Base-by-base conservation (phyloP, 768 basidiomycete species). In the Kwoniella sp. region DNA sequence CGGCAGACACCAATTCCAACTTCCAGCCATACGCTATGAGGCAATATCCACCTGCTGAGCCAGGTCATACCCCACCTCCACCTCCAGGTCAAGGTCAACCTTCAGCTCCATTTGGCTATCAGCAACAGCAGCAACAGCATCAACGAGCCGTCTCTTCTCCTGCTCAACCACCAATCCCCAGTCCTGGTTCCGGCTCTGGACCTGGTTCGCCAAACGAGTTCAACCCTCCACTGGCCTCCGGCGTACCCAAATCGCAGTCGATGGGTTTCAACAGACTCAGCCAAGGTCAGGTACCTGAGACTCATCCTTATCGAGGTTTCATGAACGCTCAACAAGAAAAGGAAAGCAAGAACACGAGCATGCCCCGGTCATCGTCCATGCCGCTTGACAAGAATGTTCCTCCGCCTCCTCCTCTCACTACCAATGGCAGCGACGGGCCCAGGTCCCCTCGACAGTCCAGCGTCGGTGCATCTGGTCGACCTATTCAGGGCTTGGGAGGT, bases 181-280 rank as follows among this genome's bases (percentile, higher is more conserved):
- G 22, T 25, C 48, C 48, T 17, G 55, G 58, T 36, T 50, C 64
- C 1, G 48, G 25, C 30, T 49, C 48, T 9, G 25, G 48, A 6
- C 21, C 25, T 9, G 48, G 21, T 2, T 49, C 48, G 17, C 48
- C 48, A 2, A 49, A 26, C 48, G 48, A 49, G 48, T 26, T 26
- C 21, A 22, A 49, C 48, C 48, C 48, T 6, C 29, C 44, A 25
- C 21, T 36, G 26, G 54, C n/a, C n/a, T 44, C 40, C 17, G 52
- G 54, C 25, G 29, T 68, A 17, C 64, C 70, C 8, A 74, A 71
- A 50, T 67, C 64, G 19, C 73, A 75, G 52, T 64, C 62, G 29
- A 72, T 75, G 71, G 67, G 68, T 4, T 70, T 72, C 44, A 26
- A 48, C 24, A 10, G 58, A 47, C 8, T 26, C 10, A 24, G 22